Conservation (phyloP, 1,284 basidiomycete species). For the Pyrrhoderma lamaoense region DNA sequence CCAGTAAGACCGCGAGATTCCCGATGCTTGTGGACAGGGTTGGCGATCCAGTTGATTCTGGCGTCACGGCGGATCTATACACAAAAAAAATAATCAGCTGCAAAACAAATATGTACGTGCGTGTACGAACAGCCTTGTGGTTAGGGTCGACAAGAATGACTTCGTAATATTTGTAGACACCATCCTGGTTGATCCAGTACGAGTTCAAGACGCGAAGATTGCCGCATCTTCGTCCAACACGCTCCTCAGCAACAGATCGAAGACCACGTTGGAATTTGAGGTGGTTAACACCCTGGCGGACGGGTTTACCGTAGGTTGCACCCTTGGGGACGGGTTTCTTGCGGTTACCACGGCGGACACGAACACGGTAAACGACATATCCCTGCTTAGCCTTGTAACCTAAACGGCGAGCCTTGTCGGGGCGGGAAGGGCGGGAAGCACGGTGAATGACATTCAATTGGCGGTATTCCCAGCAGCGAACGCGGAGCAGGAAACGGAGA, state of each 20-base stretch:
- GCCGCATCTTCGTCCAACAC: constrained; percentile 93
- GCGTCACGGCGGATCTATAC: constrained; percentile 85
- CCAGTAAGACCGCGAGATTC: constrained; percentile 97
- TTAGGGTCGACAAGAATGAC: constrained; percentile 96
- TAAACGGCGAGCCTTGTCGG: constrained; percentile 97
- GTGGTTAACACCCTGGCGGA: constrained; percentile 99
- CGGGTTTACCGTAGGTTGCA: constrained; percentile 99
- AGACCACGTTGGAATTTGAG: constrained; percentile 97
- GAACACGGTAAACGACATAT: constrained; percentile 96
- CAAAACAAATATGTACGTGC: constrained; percentile 1
- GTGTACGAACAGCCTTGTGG: constrained; percentile 77
- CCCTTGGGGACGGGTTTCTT: constrained; percentile 99
- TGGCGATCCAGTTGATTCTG: constrained; percentile 98
- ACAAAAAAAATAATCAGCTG: constrained; percentile 10
- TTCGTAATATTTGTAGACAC: constrained; percentile 99
- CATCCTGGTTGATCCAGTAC: constrained; percentile 99
- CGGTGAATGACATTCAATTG: constrained; percentile 98
- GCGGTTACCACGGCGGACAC: constrained; percentile 97
- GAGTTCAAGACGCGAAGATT: constrained; percentile 96
- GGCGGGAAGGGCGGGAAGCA: constrained; percentile 94
- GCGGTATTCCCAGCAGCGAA: constrained; percentile 99
- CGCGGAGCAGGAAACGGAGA: constrained; percentile 96
- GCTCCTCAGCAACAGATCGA: constrained; percentile 94
- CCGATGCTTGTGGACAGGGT: constrained; percentile 98
- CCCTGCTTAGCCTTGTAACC: constrained; percentile 99